A percentile compares a stretch with the other conserved stretches of the same genome.
Evolutionary conservation across 2,329 filamentous ascomycete species (phyloP).

Genomic region (Camillea tinctor): DNA sequence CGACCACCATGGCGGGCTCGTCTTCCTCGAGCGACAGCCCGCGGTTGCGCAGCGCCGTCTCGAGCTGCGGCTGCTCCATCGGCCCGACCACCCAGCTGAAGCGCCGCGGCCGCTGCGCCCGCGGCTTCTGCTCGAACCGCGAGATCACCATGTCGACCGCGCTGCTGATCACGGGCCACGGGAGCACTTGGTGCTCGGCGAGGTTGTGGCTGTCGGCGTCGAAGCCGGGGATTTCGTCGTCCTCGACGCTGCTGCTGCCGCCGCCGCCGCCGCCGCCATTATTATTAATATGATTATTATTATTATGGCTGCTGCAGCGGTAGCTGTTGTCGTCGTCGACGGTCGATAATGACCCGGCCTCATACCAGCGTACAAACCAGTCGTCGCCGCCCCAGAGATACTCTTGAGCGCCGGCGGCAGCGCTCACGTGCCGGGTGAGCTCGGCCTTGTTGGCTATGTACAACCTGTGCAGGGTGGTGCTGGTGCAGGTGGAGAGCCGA

Average conservation of each 20-base stretch:
- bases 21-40: constrained; percentile 12
- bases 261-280: background rate
- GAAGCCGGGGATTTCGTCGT: background rate
- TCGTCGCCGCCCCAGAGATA: constrained; percentile 13
- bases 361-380: constrained; percentile 18
- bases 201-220: constrained; percentile 12
- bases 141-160: constrained; percentile 11
- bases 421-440: constrained; percentile 20
- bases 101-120: background rate
- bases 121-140: constrained; percentile 5
- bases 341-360: background rate
- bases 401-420: constrained; percentile 9
- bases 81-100: constrained; percentile 21
- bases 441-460: constrained; percentile 19
- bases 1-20: constrained; percentile 11
- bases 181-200: constrained; percentile 14
- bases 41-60: constrained; percentile 10
- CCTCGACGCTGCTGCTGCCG: too few relatives aligned
- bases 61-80: constrained; percentile 13
- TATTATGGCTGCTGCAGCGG: background rate
- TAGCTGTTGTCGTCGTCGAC: background rate
- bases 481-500: background rate
- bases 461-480: constrained; percentile 6
- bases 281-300: too few relatives aligned
- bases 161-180: background rate